phyloP scores from a whole-genome alignment of 1,139 yeast genomes.

The Scheffersomyces insectosa region DNA sequence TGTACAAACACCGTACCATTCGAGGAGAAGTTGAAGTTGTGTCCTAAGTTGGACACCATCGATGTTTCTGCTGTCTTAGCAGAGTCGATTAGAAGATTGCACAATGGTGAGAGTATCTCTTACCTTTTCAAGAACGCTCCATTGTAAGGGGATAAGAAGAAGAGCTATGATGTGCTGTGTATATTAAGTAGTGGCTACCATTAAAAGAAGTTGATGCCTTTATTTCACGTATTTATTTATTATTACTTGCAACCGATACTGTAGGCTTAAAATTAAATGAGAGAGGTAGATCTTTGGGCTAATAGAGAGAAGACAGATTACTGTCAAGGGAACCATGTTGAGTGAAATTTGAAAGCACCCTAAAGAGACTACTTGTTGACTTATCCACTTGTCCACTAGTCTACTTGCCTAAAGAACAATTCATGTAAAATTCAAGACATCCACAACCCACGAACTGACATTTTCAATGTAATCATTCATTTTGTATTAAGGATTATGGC shows the following conservation, averaged over 20 bases:
- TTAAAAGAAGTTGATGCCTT: too few relatives aligned
- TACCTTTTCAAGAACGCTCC: constrained; percentile 63
- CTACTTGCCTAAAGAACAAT: too few relatives aligned
- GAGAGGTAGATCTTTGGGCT: neutral
- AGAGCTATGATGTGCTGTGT: neutral
- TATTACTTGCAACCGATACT: too few relatives aligned
- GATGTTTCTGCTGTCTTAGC: constrained; percentile 91
- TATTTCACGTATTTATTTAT: too few relatives aligned
- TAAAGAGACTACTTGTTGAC: too few relatives aligned
- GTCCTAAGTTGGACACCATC: constrained; percentile 77
- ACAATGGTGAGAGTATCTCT: constrained; percentile 84
- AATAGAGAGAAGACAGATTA: neutral
- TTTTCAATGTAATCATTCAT: too few relatives aligned
- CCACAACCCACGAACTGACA: too few relatives aligned
- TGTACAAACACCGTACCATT: constrained; percentile 96
- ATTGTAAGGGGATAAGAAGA: constrained; percentile 13
- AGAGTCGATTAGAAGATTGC: constrained; percentile 94
- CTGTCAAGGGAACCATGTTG: neutral
- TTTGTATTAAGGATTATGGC: too few relatives aligned
- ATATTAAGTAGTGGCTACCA: neutral
- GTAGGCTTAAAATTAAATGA: neutral
- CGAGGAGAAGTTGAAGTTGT: constrained; percentile 66
- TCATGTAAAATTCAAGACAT: too few relatives aligned
- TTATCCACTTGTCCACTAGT: too few relatives aligned
- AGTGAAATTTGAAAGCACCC: too few relatives aligned